Base-by-base conservation (phyloP, 176 grass and related monocot genomes). In the Typha latifolia region DNA sequence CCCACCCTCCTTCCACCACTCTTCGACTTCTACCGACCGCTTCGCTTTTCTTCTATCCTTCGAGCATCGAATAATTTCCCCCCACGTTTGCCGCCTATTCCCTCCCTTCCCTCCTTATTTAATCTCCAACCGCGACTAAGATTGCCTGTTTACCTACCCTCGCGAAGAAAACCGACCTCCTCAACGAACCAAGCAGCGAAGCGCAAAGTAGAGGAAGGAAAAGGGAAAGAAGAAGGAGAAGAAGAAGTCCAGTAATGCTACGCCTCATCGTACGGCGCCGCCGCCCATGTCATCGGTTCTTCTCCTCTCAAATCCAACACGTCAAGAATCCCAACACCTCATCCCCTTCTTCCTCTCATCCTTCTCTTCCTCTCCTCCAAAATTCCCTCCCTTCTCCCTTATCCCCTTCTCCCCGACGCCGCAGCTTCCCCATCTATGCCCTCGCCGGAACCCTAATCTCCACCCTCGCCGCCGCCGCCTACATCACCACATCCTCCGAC, bases 381-480 rank as follows among this genome's bases (percentile, higher is more conserved):
- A 64, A 59, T 51, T 21, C 62, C 51, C 50, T 62, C 14, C 37
- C 62, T n/a, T 32, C 59, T 19, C 63, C 14, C 27, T 68, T 76
- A 47, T 23, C 66, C 22, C 61, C 32, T 2, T 34, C 31, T 21
- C 53, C 48, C 15, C 63, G 48, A 3, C 48, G 29, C 49, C 68
- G 69, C 5, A 69, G 49, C 16, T 5, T 66, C 0, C 61, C 76
- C 11, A 50, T 62, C 2, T 84, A 70, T 49, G 29, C 49, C 56
- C 8, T 84, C 64, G 66, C 66, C 1, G 82, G 70, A 74, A 74
- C 76, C 63, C 47, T 84, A 52, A 57, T 61, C 5, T 84, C 76
- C 16, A 67, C 82, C 12, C 63, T 71, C 5, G 76, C 70, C 0
- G 52, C 59, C n/a, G 47, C 66, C 12, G 66, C 75, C 48, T 84